These are phyloP conservation scores for Scytalidium sp. DNA, from an alignment of 2,329 filamentous ascomycete genomes.

Conservation along the genomic window DNA sequence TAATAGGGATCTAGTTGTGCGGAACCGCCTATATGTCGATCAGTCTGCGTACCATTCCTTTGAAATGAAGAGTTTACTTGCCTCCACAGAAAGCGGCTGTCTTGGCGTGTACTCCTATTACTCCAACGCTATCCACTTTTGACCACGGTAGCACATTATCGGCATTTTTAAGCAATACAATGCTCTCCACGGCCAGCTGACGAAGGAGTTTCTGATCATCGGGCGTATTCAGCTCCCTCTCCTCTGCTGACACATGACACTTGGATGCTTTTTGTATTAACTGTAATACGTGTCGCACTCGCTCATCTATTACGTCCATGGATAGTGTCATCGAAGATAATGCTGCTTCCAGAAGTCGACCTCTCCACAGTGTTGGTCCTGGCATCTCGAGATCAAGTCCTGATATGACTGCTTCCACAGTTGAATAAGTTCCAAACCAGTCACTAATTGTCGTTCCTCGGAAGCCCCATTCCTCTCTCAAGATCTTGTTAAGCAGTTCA, in stretches of 20 bases:
- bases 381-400: slow-evolving; percentile 61
- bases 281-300: slow-evolving; percentile 22
- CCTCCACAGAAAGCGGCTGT: slow-evolving; percentile 15
- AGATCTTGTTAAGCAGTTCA: slow-evolving; percentile 34
- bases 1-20: slow-evolving; percentile 28
- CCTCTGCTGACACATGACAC: slow-evolving; percentile 21
- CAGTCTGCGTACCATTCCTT: not conserved
- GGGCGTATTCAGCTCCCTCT: slow-evolving; percentile 22
- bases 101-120: slow-evolving; percentile 48
- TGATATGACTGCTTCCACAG: slow-evolving; percentile 45
- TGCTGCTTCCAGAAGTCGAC: slow-evolving; percentile 19
- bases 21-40: slow-evolving; percentile 29
- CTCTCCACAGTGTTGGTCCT: slow-evolving; percentile 37
- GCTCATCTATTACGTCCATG: slow-evolving; percentile 20
- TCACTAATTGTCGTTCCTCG: slow-evolving; percentile 45
- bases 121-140: slow-evolving; percentile 42
- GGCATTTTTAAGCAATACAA: slow-evolving; percentile 65
- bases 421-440: slow-evolving; percentile 53
- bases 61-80: not conserved
- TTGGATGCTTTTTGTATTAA: slow-evolving; percentile 21
- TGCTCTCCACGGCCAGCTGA: slow-evolving; percentile 55
- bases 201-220: slow-evolving; percentile 45
- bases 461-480: slow-evolving; percentile 42
- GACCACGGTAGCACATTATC: slow-evolving; percentile 50
- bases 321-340: slow-evolving; percentile 19